Conservation (phyloP, 176 grass and related monocot species). For the Cymbopogon citratus region DNA sequence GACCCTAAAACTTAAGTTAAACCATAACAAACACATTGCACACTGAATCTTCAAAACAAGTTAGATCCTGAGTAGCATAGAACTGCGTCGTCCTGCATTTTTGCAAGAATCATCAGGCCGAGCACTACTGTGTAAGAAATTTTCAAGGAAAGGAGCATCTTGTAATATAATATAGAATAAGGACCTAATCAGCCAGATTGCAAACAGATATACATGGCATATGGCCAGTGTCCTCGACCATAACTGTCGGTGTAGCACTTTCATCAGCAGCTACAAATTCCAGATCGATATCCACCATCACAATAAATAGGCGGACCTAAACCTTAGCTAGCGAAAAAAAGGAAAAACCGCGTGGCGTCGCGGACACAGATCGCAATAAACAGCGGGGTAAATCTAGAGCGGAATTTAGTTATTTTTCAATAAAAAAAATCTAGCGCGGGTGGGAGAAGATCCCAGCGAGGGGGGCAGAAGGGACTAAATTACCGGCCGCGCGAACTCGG, state of each 20-base stretch:
- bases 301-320: not conserved
- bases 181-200: not conserved
- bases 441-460: conserved; percentile 1
- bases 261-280: not conserved
- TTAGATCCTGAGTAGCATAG: not conserved
- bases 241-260: not conserved
- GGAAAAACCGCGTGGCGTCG: not conserved
- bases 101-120: not conserved
- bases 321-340: not conserved
- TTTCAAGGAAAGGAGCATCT: not conserved
- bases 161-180: not conserved
- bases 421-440: not conserved
- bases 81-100: not conserved
- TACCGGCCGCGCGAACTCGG: conserved; percentile 80
- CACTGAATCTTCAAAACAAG: not conserved
- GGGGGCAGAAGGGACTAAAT: not conserved
- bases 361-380: not conserved
- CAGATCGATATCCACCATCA: not conserved
- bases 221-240: not conserved
- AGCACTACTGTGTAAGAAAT: not conserved
- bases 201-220: not conserved
- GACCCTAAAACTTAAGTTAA: not conserved
- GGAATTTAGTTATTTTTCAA: not conserved
- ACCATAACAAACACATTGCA: not conserved
- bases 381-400: not conserved